Conservation (phyloP, 805 yeast species). For the Kodamaea kakaduensis region DNA sequence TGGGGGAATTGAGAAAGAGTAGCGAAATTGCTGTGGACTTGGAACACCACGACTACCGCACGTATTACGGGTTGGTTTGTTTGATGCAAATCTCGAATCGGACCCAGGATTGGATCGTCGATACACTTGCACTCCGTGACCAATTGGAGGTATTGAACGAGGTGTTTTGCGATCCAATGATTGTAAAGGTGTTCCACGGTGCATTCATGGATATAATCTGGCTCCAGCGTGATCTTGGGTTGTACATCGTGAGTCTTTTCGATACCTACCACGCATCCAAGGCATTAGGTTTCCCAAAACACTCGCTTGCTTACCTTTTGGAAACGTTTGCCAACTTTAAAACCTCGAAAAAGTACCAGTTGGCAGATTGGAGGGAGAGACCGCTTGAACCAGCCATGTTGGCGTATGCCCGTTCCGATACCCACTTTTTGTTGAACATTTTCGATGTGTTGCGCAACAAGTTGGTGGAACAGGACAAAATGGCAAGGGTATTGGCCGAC, state of each 20-base stretch:
- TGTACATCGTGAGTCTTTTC: conserved; percentile 82
- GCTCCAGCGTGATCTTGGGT: conserved; percentile 93
- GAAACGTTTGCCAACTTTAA: conserved; percentile 77
- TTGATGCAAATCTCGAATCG: conserved; percentile 88
- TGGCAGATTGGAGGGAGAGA: conserved; percentile 94
- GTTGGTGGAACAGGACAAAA: conserved; percentile 43
- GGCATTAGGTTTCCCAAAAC: conserved; percentile 72
- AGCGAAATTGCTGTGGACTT: conserved; percentile 85
- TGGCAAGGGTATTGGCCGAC: conserved; percentile 63
- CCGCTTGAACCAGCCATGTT: conserved; percentile 75
- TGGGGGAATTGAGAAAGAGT: conserved; percentile 46
- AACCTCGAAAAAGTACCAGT: conserved; percentile 90
- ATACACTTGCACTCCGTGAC: conserved; percentile 74
- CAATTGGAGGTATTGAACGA: conserved; percentile 63
- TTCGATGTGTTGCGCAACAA: conserved; percentile 69
- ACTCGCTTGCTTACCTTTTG: conserved; percentile 78
- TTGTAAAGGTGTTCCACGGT: conserved; percentile 91
- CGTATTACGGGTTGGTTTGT: conserved; percentile 87
- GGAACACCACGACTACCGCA: conserved; percentile 91
- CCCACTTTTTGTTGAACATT: conserved; percentile 82
- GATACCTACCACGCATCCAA: conserved; percentile 92
- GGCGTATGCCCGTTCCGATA: conserved; percentile 90
- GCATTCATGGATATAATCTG: conserved; percentile 95
- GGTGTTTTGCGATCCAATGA: conserved; percentile 75
- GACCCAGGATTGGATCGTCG: conserved; percentile 81